phyloP scores from a whole-genome alignment of 345 rosid genomes.

The Sonneratia caseolaris region DNA sequence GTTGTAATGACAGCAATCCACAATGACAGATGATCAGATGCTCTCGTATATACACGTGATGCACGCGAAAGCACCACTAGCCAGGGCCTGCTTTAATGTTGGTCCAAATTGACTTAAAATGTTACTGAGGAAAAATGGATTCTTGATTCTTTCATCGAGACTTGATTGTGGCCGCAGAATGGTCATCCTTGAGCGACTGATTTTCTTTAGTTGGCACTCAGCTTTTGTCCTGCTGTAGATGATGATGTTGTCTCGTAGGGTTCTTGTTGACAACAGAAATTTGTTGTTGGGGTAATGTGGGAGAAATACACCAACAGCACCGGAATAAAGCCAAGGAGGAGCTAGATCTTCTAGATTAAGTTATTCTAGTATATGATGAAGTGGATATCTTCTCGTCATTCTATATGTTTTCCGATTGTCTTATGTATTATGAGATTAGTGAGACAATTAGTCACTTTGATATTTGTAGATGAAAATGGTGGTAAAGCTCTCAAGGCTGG shows the following conservation, averaged over 20 bases:
- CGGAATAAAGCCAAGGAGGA: background rate
- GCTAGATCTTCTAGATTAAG: background rate
- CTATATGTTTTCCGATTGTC: background rate
- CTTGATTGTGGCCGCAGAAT: background rate
- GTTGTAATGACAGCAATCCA: background rate
- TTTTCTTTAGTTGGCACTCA: background rate
- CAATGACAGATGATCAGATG: background rate
- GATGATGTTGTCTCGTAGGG: background rate
- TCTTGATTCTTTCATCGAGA: background rate
- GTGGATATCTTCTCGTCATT: background rate
- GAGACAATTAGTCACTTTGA: background rate
- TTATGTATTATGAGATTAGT: background rate
- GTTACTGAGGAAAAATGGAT: background rate
- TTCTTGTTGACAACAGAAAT: background rate
- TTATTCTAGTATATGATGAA: background rate
- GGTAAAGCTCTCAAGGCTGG: conserved; percentile 29
- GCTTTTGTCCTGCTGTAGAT: background rate
- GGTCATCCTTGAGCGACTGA: background rate
- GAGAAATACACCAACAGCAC: background rate
- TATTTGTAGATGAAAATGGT: conserved; percentile 31
- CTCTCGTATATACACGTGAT: background rate
- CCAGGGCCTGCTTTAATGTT: background rate
- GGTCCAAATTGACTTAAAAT: background rate
- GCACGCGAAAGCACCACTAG: background rate
- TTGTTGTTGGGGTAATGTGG: background rate